phyloP scores from a whole-genome alignment of 768 basidiomycete genomes.

The Pleurotus cornucopiae region DNA sequence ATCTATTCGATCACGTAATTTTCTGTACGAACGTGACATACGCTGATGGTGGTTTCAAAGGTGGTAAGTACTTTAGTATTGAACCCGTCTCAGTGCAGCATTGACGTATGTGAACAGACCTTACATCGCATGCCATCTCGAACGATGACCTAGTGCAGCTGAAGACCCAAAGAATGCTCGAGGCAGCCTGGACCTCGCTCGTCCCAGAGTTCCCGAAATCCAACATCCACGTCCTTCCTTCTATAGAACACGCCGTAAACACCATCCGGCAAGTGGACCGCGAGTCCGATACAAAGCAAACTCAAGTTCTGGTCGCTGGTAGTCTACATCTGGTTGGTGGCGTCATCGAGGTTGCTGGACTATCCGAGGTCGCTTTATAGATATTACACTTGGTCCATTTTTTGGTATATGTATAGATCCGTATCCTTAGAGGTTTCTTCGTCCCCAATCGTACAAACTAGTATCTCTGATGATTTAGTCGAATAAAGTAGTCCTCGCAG shows the following conservation, averaged over 20 bases:
- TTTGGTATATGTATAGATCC: not conserved
- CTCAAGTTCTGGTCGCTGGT: conserved; percentile 81
- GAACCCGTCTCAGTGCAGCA: no score
- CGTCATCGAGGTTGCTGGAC: conserved; percentile 82
- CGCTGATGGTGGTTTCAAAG: conserved; percentile 82
- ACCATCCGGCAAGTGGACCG: conserved; percentile 45
- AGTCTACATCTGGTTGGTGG: conserved; percentile 95
- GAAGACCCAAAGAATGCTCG: conserved; percentile 73
- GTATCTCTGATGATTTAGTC: conserved; percentile 13
- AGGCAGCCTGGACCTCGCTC: conserved; percentile 65
- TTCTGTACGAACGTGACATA: conserved; percentile 98
- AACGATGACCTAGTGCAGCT: conserved; percentile 60
- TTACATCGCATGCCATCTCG: conserved; percentile 66
- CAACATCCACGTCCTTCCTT: conserved; percentile 74
- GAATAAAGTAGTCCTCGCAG: not conserved
- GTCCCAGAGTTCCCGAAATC: conserved; percentile 56
- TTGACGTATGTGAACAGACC: conserved; percentile 43
- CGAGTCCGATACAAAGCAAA: conserved; percentile 17
- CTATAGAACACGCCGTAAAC: conserved; percentile 86
- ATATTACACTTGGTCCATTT: not conserved
- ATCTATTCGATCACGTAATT: conserved; percentile 80
- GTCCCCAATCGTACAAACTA: not conserved
- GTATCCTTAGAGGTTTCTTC: not conserved
- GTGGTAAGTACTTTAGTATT: conserved; percentile 46
- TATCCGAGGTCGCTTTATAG: conserved; percentile 67